Evolutionary conservation across 345 rosid species (phyloP).

Genomic region (Corchorus capsularis): DNA sequence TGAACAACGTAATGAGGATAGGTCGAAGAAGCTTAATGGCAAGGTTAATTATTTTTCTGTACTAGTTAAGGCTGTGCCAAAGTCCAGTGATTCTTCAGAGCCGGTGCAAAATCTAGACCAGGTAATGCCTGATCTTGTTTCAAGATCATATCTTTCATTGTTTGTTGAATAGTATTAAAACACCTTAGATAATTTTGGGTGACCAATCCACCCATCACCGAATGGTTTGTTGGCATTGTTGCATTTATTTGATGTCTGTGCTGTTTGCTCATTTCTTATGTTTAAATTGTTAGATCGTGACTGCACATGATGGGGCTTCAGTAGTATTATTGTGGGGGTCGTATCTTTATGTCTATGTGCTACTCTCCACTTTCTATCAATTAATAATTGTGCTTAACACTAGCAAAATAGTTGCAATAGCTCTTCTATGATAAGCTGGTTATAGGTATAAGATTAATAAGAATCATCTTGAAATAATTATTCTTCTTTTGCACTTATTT

Average conservation of each 20-base stretch:
- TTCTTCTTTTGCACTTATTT: background rate
- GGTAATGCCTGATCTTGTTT: conserved; percentile 42
- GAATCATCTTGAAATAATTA: background rate
- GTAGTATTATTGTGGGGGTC: background rate
- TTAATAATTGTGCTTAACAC: background rate
- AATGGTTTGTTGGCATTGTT: too few species aligned
- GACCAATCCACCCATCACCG: background rate
- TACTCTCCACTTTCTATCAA: background rate
- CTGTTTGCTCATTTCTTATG: background rate
- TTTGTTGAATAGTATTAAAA: background rate
- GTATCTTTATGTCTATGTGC: background rate
- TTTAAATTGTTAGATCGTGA: background rate
- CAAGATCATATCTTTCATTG: background rate
- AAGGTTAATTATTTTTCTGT: conserved; percentile 80
- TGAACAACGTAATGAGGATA: conserved; percentile 80
- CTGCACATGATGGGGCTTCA: background rate
- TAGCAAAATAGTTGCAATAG: background rate
- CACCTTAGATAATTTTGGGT: background rate
- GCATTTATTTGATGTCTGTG: background rate
- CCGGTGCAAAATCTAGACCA: conserved; percentile 88
- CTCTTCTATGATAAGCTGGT: background rate
- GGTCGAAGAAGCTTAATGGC: conserved; percentile 58
- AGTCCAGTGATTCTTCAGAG: conserved; percentile 79
- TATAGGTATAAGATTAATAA: background rate
- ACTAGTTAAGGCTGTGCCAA: conserved; percentile 87